Conservation (phyloP, 768 basidiomycete species). For the Cystofilobasidium bisporidii region DNA sequence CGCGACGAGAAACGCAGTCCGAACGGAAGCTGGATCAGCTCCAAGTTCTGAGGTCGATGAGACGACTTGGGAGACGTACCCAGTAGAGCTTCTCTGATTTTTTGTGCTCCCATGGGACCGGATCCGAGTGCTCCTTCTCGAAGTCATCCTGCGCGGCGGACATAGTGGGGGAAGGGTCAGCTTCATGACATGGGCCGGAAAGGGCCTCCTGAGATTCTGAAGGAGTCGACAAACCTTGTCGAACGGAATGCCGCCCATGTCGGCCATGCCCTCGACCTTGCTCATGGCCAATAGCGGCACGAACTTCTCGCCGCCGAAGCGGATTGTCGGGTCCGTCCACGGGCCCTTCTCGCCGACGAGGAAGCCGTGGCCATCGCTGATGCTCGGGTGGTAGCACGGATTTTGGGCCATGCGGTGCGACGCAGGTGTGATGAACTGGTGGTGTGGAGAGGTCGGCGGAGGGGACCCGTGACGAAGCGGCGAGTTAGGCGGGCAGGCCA, state of each 20-base stretch:
- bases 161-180: too few species aligned
- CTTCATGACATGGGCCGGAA: too few species aligned
- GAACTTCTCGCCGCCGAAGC: background rate
- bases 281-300: constrained; percentile 20
- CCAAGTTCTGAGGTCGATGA: background rate
- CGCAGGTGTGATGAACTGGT: constrained; percentile 13
- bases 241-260: constrained; percentile 20
- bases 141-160: constrained; percentile 9
- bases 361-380: constrained; percentile 18
- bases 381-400: constrained; percentile 21
- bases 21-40: background rate
- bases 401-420: constrained; percentile 15
- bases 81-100: constrained; percentile 21
- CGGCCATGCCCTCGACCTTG: constrained; percentile 20
- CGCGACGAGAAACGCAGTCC: background rate
- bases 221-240: constrained; percentile 4
- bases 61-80: background rate
- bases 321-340: constrained; percentile 18
- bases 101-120: constrained; percentile 3
- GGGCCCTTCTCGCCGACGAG: constrained; percentile 22
- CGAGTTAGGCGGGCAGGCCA: constrained; percentile 34
- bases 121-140: constrained; percentile 1
- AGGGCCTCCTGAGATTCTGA: too few species aligned
- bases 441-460: constrained; percentile 2
- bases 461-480: constrained; percentile 30